phyloP scores from a whole-genome alignment of 1,139 yeast species.

The Hyphopichia pseudoburtonii region DNA sequence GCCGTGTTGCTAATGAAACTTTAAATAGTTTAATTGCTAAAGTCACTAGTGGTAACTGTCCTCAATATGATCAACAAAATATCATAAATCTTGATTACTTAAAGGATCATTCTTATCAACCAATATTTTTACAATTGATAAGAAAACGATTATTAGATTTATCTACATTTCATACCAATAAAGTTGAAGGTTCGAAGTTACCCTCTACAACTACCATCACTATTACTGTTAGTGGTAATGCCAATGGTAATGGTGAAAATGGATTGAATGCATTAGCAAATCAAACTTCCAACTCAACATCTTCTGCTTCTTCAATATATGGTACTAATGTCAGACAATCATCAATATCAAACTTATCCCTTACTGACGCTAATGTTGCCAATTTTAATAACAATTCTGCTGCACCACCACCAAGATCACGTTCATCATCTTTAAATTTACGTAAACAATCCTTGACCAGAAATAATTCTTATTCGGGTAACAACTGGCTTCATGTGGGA shows the following conservation, averaged over 20 bases:
- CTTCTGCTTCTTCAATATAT: not conserved
- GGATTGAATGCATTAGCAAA: not conserved
- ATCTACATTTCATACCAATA: slow-evolving; percentile 26
- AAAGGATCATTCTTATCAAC: slow-evolving; percentile 34
- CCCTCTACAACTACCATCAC: slow-evolving; percentile 31
- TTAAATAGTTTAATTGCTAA: slow-evolving; percentile 26
- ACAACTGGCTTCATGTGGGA: slow-evolving; percentile 49
- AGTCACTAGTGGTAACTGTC: slow-evolving; percentile 15
- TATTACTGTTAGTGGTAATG: slow-evolving; percentile 8
- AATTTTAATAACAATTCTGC: slow-evolving; percentile 22
- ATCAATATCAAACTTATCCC: slow-evolving; percentile 42
- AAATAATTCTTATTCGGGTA: slow-evolving; percentile 38
- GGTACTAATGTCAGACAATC: slow-evolving; percentile 26
- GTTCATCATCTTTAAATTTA: slow-evolving; percentile 32
- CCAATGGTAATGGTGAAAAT: not conserved
- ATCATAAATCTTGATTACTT: slow-evolving; percentile 35
- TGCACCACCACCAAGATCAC: slow-evolving; percentile 15
- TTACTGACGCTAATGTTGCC: slow-evolving; percentile 40
- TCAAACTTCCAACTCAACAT: not conserved
- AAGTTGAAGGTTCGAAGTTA: slow-evolving; percentile 11
- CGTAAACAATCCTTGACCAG: slow-evolving; percentile 48
- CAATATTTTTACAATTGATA: slow-evolving; percentile 44
- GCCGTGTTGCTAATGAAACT: slow-evolving; percentile 46
- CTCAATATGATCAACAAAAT: slow-evolving; percentile 34
- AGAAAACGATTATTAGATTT: slow-evolving; percentile 44